Evolutionary conservation across 768 basidiomycete genomes (phyloP), one percentile per base, ranked within the genome.

Genomic region (Xerocomellus intermedius): DNA sequence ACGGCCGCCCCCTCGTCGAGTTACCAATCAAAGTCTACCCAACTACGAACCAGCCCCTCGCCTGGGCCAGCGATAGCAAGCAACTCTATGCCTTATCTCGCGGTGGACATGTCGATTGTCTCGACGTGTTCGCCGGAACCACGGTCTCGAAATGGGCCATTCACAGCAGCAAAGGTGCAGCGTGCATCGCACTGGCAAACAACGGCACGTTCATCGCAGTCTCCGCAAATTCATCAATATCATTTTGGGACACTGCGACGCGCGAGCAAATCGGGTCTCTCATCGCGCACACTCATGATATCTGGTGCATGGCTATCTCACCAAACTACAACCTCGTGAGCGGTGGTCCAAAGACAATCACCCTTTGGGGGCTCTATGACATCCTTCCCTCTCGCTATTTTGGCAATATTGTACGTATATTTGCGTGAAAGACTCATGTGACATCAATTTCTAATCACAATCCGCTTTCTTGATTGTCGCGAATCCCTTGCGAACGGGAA

Each of bases 271-370:
- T 55, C 2, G 54, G 54, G 14, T 12, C 48, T 9, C 17, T 51
- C 36, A 16, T 38, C 13, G 28, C 32, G 5, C 28, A 43, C 1
- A n/a, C 12, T 17, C 19, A 9, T 16, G 9, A 50, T 33, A 14
- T 53, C 45, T 28, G 5, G 28, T 12, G 3, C 41, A 54, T 54
- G 46, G 38, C 47, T 7, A 50, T 54, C 10, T 55, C 54, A 13
- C 8, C 26, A 24, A 42, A 51, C 10, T 4, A 37, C 10, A 16
- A 52, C 17, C 8, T 54, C 8, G 41, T 19, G 35, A 22, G 19
- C n/a, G 36, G 22, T 2, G 50, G 42, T 5, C 41, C 17, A 19
- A 13, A 5, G 1, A 30, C 24, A 8, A 22, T 54, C 16, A n/a
- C 35, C 2, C 24, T 54, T 12, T 8, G 4, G 14, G 12, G 26